phyloP scores from a whole-genome alignment of 2,329 filamentous ascomycete species.

The Dothideomycetes sp. region DNA sequence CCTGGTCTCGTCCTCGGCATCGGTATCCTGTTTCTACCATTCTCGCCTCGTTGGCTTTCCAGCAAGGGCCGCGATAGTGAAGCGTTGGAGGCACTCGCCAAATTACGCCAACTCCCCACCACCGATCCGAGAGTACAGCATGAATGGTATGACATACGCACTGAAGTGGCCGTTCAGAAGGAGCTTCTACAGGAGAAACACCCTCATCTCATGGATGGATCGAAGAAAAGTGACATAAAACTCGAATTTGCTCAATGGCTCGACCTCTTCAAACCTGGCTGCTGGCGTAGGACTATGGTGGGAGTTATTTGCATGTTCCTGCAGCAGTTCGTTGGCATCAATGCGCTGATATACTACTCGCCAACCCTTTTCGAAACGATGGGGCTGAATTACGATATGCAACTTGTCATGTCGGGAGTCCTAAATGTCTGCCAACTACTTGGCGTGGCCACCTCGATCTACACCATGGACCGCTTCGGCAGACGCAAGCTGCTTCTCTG shows the following conservation, averaged over 20 bases:
- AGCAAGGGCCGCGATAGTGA: constrained; percentile 21
- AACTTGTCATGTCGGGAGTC: constrained; percentile 44
- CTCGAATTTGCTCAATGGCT: constrained; percentile 38
- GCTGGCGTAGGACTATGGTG: constrained; percentile 37
- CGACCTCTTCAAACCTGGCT: constrained; percentile 40
- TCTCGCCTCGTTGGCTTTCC: constrained; percentile 23
- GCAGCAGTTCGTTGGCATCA: constrained; percentile 45
- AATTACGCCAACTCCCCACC: constrained; percentile 16
- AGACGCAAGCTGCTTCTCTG: constrained; percentile 43
- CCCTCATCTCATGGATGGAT: constrained; percentile 21
- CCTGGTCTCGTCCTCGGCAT: constrained; percentile 20
- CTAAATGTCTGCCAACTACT: constrained; percentile 59
- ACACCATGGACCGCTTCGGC: constrained; percentile 55
- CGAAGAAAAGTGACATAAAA: constrained; percentile 26
- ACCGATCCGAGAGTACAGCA: constrained; percentile 10
- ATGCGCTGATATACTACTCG: constrained; percentile 50
- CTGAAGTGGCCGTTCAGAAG: constrained; percentile 12
- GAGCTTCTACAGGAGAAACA: constrained; percentile 25
- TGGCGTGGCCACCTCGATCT: constrained; percentile 51
- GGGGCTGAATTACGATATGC: constrained; percentile 18
- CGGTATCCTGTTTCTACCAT: constrained; percentile 23
- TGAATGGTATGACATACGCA: constrained; percentile 13
- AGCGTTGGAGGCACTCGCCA: constrained; percentile 17
- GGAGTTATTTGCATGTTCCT: constrained; percentile 47
- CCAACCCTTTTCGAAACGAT: constrained; percentile 47